Conservation (phyloP, 768 basidiomycete species). For the Hydnomerulius pinastri region DNA sequence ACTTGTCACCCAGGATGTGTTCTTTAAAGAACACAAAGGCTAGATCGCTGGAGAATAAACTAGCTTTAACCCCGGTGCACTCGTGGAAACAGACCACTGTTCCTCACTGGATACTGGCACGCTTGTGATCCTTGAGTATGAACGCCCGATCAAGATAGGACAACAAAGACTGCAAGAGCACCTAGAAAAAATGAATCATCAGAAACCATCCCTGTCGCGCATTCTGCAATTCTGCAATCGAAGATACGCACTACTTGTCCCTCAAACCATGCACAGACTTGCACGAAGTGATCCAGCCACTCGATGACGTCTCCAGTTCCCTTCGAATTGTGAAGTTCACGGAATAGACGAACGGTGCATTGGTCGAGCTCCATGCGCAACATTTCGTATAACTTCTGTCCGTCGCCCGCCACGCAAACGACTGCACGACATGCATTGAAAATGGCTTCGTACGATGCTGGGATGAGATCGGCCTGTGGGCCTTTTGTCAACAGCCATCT, state of each 20-base stretch:
- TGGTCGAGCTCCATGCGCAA: conserved; percentile 63
- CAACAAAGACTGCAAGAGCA: conserved; percentile 60
- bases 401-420: conserved; percentile 53
- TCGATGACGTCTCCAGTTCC: conserved; percentile 32
- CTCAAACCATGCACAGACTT: conserved; percentile 64
- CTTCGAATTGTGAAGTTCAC: conserved; percentile 33
- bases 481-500: conserved; percentile 43
- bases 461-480: conserved; percentile 32
- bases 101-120: conserved; percentile 48
- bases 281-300: conserved; percentile 63
- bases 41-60: conserved; percentile 43
- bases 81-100: background rate
- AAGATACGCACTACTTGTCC: conserved; percentile 59
- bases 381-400: conserved; percentile 58
- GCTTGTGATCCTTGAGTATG: conserved; percentile 42
- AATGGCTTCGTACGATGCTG: conserved; percentile 56
- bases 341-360: conserved; percentile 44
- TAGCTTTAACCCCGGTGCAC: background rate
- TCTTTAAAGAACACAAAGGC: conserved; percentile 55
- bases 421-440: conserved; percentile 57
- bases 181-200: conserved; percentile 34
- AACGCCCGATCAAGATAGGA: conserved; percentile 75
- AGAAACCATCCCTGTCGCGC: conserved; percentile 1
- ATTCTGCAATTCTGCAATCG: background rate
- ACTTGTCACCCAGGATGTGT: conserved; percentile 50